Evolutionary conservation across 1,284 basidiomycete species (phyloP), one percentile per base, ranked within the genome.

Genomic region (Ustilago curta): DNA sequence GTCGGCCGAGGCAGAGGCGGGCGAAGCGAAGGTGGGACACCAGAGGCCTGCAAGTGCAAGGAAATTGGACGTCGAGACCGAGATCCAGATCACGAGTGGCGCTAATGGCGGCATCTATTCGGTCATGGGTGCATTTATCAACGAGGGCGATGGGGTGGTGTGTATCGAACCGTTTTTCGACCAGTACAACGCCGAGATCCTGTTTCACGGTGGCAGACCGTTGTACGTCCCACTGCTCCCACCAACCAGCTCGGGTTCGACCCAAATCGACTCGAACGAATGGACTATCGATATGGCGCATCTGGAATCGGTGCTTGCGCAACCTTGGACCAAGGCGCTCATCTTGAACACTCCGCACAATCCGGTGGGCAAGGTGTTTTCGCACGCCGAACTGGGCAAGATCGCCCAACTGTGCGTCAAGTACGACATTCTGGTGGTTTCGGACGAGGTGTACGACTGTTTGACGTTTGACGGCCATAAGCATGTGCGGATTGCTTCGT

Each of bases 131-230:
- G 83, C 81, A 0, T 79, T 78, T 21, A 54, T 78, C 44, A 68
- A 78, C 39, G 59, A 77, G n/a, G 80, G 79, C 8, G 97, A 99
- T 84, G 96, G 98, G 86, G 97, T 99, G 68, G 95, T 99, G 85
- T 91, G 97, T 88, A 95, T 99, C 82, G 97, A 99, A 87, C 96
- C 86, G 37, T 79, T 94, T 88, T 98, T 97, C 83, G 95, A 98
- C 84, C 97, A 99, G 86, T 99, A 97, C 87, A 89, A 80, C 43
- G 81, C 78, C 32, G 83, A 85, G 50, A 75, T 82, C 93, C 69
- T 70, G 7, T 85, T 82, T 70, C 77, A 79, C 32, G 80, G 92
- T 32, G 95, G 94, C 49, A 91, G 90, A 60, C 94, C 96, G 9
- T 91, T 97, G 52, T 99, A 94, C 82, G 93, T 99, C 8, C 96